Evolutionary conservation across 129 eudicot species (phyloP), one percentile per base, ranked within the genome.

Genomic region (Deinandra increscens): DNA sequence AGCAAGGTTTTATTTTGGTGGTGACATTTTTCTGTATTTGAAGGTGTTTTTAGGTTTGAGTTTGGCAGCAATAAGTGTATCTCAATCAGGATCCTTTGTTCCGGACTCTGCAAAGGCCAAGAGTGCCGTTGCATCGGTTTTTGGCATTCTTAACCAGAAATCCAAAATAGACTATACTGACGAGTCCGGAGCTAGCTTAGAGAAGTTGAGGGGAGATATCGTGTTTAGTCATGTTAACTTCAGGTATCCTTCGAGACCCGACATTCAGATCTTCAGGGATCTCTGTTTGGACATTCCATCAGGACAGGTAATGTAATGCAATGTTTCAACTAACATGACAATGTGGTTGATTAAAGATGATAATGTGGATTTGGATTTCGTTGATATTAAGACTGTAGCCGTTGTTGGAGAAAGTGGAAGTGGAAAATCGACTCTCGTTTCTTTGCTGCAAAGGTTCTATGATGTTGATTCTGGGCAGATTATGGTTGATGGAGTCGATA

Each of bases 1-100:
- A 26, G 31, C 31, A 26, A 26, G 31, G 31, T 20, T 36, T 36
- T 36, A 36, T 36, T 36, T 36, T 36, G 39, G 39, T 26, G 31
- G 31, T 26, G 31, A 26, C 6, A 17, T 1, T 50, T 18, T 58
- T 23, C 38, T 2, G 3, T 12, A 5, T 63, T 18, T 53, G 53
- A 72, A 78, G 82, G 82, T 78, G 39, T 78, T 78, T 72, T 44
- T 72, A 66, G 78, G 82, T 11, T 73, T 71, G 50, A 78, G 82
- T 71, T 54, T 71, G 62, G 82, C 78, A 44, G 82, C 82, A 26
- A 17, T 42, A 49, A 53, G 78, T 36, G 63, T 72, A 7, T 72
- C 78, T 46, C 78, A 78, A 56, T 71, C 82, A 15, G 82, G 82
- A 72, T 72, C 74, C 46, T 34, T 78, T 19, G 46, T 68, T 36